Evolutionary conservation across 306 rosid species (phyloP).

Genomic region (Pyrus bretschneideri): DNA sequence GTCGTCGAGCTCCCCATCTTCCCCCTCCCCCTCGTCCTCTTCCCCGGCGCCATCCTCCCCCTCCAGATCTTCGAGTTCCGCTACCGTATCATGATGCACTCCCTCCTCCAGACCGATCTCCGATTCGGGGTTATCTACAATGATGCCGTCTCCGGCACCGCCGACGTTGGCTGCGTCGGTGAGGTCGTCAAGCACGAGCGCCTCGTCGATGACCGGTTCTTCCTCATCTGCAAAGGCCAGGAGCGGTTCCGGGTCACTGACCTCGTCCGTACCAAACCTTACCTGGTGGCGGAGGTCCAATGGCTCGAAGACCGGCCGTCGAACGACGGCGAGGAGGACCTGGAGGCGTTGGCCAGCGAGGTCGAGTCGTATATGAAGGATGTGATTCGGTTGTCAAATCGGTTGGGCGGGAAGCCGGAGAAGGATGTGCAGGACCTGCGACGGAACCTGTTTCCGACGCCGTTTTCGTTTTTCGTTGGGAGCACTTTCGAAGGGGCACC

Average conservation of each 20-base stretch:
- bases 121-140: conserved; percentile 90
- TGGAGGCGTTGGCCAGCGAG: conserved; percentile 60
- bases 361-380: conserved; percentile 90
- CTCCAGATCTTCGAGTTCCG: conserved; percentile 98
- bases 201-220: conserved; percentile 91
- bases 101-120: conserved; percentile 90
- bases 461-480: conserved; percentile 92
- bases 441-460: conserved; percentile 85
- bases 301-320: conserved; percentile 97
- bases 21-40: conserved; percentile 83
- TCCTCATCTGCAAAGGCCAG: conserved; percentile 88
- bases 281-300: conserved; percentile 77
- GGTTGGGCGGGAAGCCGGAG: conserved; percentile 87
- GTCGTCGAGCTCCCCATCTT: conserved; percentile 86
- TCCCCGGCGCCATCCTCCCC: conserved; percentile 94
- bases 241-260: conserved; percentile 79
- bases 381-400: conserved; percentile 81
- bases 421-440: conserved; percentile 88
- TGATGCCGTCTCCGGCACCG: conserved; percentile 67
- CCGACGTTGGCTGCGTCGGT: conserved; percentile 93
- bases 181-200: conserved; percentile 96
- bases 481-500: conserved; percentile 98
- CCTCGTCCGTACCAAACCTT: conserved; percentile 79
- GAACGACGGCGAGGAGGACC: conserved; percentile 49
- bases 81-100: conserved; percentile 98